phyloP scores from a whole-genome alignment of 2,329 filamentous ascomycete genomes.

The Exophiala oligosperma region DNA sequence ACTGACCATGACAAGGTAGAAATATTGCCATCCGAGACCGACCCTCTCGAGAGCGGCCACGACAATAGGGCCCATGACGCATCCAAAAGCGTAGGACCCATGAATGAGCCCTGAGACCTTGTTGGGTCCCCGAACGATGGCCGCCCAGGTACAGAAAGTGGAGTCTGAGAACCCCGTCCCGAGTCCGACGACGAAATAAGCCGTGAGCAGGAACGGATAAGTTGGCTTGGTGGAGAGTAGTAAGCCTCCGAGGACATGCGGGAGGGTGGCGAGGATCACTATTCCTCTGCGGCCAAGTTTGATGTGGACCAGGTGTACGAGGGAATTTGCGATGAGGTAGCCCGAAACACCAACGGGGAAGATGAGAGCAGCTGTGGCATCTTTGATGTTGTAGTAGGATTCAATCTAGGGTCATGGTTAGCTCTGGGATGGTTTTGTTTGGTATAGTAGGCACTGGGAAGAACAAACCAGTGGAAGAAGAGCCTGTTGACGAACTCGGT shows the following conservation, averaged over 20 bases:
- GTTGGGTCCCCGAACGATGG: constrained; percentile 41
- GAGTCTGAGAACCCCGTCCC: constrained; percentile 46
- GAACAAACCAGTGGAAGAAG: not conserved
- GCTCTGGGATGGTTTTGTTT: not conserved
- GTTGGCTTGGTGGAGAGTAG: constrained; percentile 33
- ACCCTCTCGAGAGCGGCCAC: constrained; percentile 34
- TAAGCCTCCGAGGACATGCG: constrained; percentile 37
- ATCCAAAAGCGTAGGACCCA: constrained; percentile 42
- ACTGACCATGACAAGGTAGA: constrained; percentile 43
- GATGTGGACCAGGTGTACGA: constrained; percentile 42
- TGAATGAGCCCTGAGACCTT: constrained; percentile 43
- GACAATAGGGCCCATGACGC: constrained; percentile 40
- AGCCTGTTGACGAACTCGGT: not conserved
- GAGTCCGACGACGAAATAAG: constrained; percentile 36
- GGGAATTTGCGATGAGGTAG: constrained; percentile 45
- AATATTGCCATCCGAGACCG: constrained; percentile 38
- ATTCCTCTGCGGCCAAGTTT: constrained; percentile 45
- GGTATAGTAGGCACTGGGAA: not conserved
- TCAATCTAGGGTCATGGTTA: constrained; percentile 31
- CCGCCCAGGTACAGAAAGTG: constrained; percentile 49
- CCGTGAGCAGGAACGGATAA: constrained; percentile 36
- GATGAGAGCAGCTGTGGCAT: constrained; percentile 46
- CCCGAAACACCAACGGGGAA: constrained; percentile 47
- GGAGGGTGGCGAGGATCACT: constrained; percentile 40
- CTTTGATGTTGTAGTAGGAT: constrained; percentile 42